Base-by-base conservation (phyloP, 176 grass and related monocot genomes). In the Poa annua region DNA sequence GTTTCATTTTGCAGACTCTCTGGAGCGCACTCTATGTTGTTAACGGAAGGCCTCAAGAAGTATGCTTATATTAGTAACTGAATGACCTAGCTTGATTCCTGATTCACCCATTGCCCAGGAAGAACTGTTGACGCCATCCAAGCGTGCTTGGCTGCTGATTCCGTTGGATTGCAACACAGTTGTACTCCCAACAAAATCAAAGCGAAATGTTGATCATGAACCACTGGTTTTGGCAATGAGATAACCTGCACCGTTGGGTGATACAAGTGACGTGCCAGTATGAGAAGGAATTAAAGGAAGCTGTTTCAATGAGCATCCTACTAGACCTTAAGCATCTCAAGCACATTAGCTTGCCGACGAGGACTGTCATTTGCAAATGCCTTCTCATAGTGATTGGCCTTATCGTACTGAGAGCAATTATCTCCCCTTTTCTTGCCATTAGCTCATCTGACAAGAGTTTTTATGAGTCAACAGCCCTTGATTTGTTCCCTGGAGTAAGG, bases 361-460 rank as follows among this genome's bases (percentile, higher is more conserved):
- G 88, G 75, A 60, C 68, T 84, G 69, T 90, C 19, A 84, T 90
- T 51, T 90, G 84, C 33, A 90, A 90, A 83, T 81, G 80, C 61
- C 84, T 90, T 80, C 41, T 91, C 29, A 61, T 99, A 67, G 72
- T 94, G 71, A 81, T 86, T 79, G 73, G 14, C 10, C 53, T 96
- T 24, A 16, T 96, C 78, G 25, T 92, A 20, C 38, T 94, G 56
- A 89, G 87, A 88, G 80, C 81, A 80, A 88, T 78, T 49, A 16
- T 96, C 36, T 87, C 82, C 79, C 87, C 89, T 24, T 94, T 95
- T 74, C 86, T 91, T 67, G 78, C 60, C 51, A 76, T 90, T 63
- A 80, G 54, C 82, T 88, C 86, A 41, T 88, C 92, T 13, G 76
- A 83, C 21, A 63, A 91, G 57, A 77, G 65, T 34, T 96, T 87